Percentiles rank a stretch among this genome's conserved stretches.
Evolutionary conservation across 2,329 filamentous ascomycete species (phyloP).

Genomic region (Penicillium vulpinum): DNA sequence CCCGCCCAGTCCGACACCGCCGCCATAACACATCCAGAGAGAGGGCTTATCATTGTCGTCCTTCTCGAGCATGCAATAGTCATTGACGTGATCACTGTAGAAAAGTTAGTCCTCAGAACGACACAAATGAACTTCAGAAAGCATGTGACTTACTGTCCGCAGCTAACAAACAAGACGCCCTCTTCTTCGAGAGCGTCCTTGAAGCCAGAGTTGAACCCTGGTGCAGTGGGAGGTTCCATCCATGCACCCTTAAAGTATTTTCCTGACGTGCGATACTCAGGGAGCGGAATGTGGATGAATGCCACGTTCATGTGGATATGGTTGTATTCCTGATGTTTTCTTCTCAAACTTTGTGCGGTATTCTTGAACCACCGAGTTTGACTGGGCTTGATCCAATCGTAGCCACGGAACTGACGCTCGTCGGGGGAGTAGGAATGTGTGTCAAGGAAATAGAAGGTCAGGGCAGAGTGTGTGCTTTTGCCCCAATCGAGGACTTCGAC

Average conservation of each 20-base stretch:
- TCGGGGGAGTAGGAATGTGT: slow-evolving; percentile 91
- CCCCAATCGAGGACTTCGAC: slow-evolving; percentile 84
- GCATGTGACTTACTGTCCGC: slow-evolving; percentile 72
- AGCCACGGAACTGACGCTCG: slow-evolving; percentile 83
- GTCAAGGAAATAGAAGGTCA: slow-evolving; percentile 94
- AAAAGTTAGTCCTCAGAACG: slow-evolving; percentile 20
- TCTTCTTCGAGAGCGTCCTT: slow-evolving; percentile 83
- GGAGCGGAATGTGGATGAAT: slow-evolving; percentile 95
- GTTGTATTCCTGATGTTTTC: slow-evolving; percentile 78
- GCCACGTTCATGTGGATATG: slow-evolving; percentile 93
- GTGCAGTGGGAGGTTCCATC: slow-evolving; percentile 83
- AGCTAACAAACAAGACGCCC: slow-evolving; percentile 82
- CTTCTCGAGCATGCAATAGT: slow-evolving; percentile 79
- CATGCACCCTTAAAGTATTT: slow-evolving; percentile 68
- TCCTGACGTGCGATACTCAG: slow-evolving; percentile 71
- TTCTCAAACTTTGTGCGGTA: slow-evolving; percentile 72
- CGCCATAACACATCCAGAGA: slow-evolving; percentile 98
- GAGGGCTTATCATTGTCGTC: slow-evolving; percentile 60
- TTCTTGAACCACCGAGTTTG: slow-evolving; percentile 94
- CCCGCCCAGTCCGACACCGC: slow-evolving; percentile 87
- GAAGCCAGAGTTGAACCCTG: slow-evolving; percentile 88
- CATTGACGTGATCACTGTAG: slow-evolving; percentile 84
- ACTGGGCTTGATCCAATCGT: slow-evolving; percentile 93
- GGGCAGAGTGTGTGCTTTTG: slow-evolving; percentile 77
- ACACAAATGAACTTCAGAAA: background rate